These are phyloP conservation scores for Helicostylum pulchrum DNA, from an alignment of 192 early-diverging fungal genomes.

Conservation along the genomic window DNA sequence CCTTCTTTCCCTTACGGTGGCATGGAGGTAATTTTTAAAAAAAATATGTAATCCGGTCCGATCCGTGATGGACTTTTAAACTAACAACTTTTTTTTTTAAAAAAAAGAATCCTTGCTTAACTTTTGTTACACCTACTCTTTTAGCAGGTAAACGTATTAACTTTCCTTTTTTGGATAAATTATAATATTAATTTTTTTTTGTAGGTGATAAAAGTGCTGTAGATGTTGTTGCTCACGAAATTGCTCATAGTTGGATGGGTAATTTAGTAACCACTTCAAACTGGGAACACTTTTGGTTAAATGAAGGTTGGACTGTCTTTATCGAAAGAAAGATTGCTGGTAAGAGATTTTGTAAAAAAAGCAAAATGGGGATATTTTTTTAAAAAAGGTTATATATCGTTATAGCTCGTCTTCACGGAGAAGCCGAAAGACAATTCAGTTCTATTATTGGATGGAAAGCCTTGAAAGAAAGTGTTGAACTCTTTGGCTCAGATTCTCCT, in stretches of 20 bases:
- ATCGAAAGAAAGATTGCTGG: slow-evolving; percentile 87
- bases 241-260: slow-evolving; percentile 88
- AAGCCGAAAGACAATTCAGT: slow-evolving; percentile 72
- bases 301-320: slow-evolving; percentile 95
- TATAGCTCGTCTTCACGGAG: slow-evolving; percentile 63
- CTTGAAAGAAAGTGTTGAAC: slow-evolving; percentile 65
- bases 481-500: slow-evolving; percentile 63
- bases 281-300: slow-evolving; percentile 80
- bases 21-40: slow-evolving; percentile 38
- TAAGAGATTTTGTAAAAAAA: slow-evolving; percentile 17
- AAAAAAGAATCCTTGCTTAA: slow-evolving; percentile 95
- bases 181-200: no score
- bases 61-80: not conserved
- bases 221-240: slow-evolving; percentile 93
- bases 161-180: no score
- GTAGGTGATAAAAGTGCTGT: slow-evolving; percentile 82
- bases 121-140: slow-evolving; percentile 97
- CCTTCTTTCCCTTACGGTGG: slow-evolving; percentile 77
- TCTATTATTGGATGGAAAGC: slow-evolving; percentile 78
- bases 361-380: no score
- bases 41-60: slow-evolving; percentile 9
- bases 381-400: not conserved
- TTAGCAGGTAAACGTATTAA: slow-evolving; percentile 58
- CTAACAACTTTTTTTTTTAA: slow-evolving; percentile 12
- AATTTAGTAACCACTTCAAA: slow-evolving; percentile 71